Base-by-base conservation (phyloP, 148 eudicot genomes). In the Chenopodium album region DNA sequence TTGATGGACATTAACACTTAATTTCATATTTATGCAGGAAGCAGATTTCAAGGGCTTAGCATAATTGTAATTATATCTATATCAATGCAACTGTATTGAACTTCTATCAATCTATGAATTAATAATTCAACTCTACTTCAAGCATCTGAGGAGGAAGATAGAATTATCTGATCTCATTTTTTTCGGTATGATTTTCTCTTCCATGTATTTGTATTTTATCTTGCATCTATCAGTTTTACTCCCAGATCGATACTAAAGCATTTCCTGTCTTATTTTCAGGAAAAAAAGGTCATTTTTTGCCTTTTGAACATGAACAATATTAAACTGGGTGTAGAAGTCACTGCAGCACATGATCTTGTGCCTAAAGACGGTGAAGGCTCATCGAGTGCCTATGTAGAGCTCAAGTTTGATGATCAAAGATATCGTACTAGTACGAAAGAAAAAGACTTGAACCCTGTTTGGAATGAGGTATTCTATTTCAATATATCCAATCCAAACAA, bases 281-380 rank as follows among this genome's bases (percentile, higher is more conserved):
- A 31, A 37, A 41, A 56, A 50, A 62, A 52, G 66, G 37, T 46
- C 56, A 5, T 29, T n/a, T 34, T 26, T 56, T 41, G 9, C 9
- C 46, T 41, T n/a, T 37, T 48, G n/a, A 47, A 31, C 19, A 86
- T 92, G 97, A 87, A 77, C 87, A 94, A 88, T 76, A 86, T 88
- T 77, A 95, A 95, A 91, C 89, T 95, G 78, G 98, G 93, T 5
- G 98, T 95, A 54, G 93, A 93, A 82, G 97, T 95, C 23, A 91
- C 86, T 32, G 89, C 92, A n/a, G 98, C 97, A 46, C 91, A 95
- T 79, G 92, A 87, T 75, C 92, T 95, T 19, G 23, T 84, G 28
- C 83, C 94, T 23, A 93, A 89, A 87, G 96, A 93, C 23, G 91
- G 91, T 31, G 91, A 93, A 63, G 98, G 93, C 82, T 90, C 92